Conservation (phyloP, 1,139 yeast genomes). For the Kodamaea sp. region DNA sequence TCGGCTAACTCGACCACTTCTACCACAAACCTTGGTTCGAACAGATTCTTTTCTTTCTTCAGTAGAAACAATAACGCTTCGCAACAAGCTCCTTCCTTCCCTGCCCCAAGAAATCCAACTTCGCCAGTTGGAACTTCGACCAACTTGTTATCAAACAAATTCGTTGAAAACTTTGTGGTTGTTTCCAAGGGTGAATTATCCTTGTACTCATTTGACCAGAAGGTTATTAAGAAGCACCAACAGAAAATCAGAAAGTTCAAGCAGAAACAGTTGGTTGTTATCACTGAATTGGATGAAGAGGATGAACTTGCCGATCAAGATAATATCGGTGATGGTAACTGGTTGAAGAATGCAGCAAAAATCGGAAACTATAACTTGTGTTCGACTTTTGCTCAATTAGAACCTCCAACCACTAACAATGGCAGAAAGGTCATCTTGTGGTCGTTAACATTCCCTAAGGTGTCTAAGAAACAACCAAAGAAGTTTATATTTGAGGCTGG, state of each 20-base stretch:
- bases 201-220: constrained; percentile 53
- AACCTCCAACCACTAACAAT: constrained; percentile 15
- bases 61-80: constrained; percentile 14
- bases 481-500: constrained; percentile 59
- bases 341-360: constrained; percentile 57
- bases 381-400: constrained; percentile 49
- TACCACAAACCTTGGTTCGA: constrained; percentile 13
- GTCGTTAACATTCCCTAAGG: constrained; percentile 44
- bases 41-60: constrained; percentile 29
- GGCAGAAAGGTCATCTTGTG: constrained; percentile 24
- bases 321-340: constrained; percentile 64
- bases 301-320: constrained; percentile 23
- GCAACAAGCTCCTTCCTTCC: constrained; percentile 7
- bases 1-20: constrained; percentile 28
- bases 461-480: constrained; percentile 34
- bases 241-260: constrained; percentile 32
- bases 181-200: constrained; percentile 60
- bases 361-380: constrained; percentile 52
- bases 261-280: constrained; percentile 22
- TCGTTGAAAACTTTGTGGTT: constrained; percentile 53
- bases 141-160: constrained; percentile 26
- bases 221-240: constrained; percentile 44
- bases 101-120: constrained; percentile 2
- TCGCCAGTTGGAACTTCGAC: constrained; percentile 11
- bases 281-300: constrained; percentile 15